phyloP scores from a whole-genome alignment of 2,329 filamentous ascomycete genomes.

The Colletotrichum cordylinicola region DNA sequence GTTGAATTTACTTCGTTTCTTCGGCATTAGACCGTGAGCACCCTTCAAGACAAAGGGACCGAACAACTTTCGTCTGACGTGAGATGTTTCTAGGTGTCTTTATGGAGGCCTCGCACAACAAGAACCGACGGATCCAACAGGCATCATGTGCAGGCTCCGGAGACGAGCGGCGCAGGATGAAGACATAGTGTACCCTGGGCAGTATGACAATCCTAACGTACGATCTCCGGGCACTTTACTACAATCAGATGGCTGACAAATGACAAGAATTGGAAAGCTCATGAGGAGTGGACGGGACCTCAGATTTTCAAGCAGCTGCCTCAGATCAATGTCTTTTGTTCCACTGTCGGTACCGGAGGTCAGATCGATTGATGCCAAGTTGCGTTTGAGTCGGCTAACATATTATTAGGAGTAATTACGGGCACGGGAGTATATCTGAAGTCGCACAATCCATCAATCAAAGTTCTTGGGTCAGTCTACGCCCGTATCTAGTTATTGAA shows the following conservation, averaged over 20 bases:
- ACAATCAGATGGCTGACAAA: neutral
- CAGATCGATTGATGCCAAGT: fast-evolving
- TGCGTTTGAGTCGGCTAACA: fast-evolving
- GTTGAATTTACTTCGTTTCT: constrained; percentile 37
- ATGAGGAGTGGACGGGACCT: constrained; percentile 24
- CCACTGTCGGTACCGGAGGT: constrained; percentile 8
- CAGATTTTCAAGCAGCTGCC: constrained; percentile 2
- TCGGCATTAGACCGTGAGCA: constrained; percentile 37
- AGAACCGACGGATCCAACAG: constrained; percentile 34
- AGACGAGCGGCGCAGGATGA: constrained; percentile 29
- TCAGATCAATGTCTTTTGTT: constrained; percentile 2
- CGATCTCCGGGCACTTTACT: neutral
- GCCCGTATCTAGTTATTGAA: neutral
- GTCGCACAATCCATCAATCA: neutral
- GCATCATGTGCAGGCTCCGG: constrained; percentile 34
- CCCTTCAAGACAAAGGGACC: fast-evolving
- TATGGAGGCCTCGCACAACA: constrained; percentile 39
- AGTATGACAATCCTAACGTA: constrained; percentile 39
- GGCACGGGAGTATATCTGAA: neutral
- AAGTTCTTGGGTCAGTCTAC: neutral
- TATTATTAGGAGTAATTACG: neutral
- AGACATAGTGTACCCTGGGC: constrained; percentile 34
- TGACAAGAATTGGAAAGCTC: constrained; percentile 24
- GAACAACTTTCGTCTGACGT: fast-evolving
- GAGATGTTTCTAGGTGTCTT: no score